phyloP scores from a whole-genome alignment of 768 basidiomycete genomes.

The Suillus occidentalis region DNA sequence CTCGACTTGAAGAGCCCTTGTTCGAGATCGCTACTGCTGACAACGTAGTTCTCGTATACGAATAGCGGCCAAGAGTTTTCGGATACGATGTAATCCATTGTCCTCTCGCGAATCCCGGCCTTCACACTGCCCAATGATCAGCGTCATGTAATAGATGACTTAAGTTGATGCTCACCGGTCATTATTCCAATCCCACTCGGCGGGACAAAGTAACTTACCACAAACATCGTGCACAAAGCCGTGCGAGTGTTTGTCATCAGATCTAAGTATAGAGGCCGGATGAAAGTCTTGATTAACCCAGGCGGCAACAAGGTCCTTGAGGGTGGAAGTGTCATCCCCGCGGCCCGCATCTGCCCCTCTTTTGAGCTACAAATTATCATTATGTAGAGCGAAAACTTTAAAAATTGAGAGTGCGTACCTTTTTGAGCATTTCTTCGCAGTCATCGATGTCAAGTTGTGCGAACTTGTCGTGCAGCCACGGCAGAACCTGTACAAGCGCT shows the following conservation, averaged over 20 bases:
- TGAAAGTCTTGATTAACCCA: background rate
- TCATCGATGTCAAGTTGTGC: background rate
- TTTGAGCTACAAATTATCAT: background rate
- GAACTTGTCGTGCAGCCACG: background rate
- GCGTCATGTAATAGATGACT: no score
- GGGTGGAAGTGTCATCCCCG: background rate
- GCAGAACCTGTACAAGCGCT: background rate
- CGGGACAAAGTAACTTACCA: slow-evolving; percentile 3
- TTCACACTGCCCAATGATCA: no score
- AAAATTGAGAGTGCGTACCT: background rate
- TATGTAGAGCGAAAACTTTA: background rate
- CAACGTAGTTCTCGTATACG: slow-evolving; percentile 8
- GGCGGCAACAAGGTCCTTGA: background rate
- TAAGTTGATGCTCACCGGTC: no score
- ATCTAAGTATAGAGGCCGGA: background rate
- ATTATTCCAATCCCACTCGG: no score
- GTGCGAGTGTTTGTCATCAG: background rate
- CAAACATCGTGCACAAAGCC: background rate
- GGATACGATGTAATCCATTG: no score
- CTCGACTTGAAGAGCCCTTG: slow-evolving; percentile 14
- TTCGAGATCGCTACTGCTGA: slow-evolving; percentile 7
- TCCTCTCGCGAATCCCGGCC: no score
- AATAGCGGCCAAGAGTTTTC: no score
- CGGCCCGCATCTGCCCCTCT: background rate
- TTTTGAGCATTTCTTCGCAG: background rate